Evolutionary conservation across 352 stramenopile genomes (phyloP), one percentile per base, ranked within the genome.

Genomic region (Phytophthora fragariaefolia): DNA sequence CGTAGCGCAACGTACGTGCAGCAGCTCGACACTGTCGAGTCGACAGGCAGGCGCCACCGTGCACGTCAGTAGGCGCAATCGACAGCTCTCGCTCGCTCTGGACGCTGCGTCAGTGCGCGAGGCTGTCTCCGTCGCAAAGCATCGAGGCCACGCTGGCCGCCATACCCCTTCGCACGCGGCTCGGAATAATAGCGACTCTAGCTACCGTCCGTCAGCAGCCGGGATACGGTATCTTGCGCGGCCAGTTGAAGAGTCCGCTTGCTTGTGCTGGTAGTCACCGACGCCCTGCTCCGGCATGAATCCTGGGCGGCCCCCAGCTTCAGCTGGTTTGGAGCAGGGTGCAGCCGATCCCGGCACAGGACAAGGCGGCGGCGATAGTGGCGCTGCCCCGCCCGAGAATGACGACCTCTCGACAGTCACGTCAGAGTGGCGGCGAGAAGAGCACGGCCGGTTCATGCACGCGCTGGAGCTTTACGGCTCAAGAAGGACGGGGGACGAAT

Each of bases 401-500:
- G 24, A 40, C 22, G 42, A 50, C 26, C n/a, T 63, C 40, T 43
- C 62, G 58, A 66, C 34, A 34, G 32, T 48, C 22, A 15, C 40
- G 18, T 64, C 47, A 6, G 55, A 63, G 17, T 95, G 89, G 87
- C 69, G 76, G 6, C 71, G 61, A 50, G 84, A 93, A 17, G 87
- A 96, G 56, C 89, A 96, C 63, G 74, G 66, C 17, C 73, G 87
- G 12, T 95, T 96, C 74, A 86, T 96, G 69, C 82, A 92, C 56
- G 87, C 82, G 13, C 74, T 96, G 7, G 89, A 96, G 63, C 63
- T 77, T 12, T 92, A 85, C 52, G 89, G 87, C 1, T 71, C 65
- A 8, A 65, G 79, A 42, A 57, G 59, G 12, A 89, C 59, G 10
- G 81, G 80, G 20, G 74, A 89, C 61, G 85, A 85, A 49, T 95